Conservation (phyloP, 2,329 filamentous ascomycete genomes). For the Pseudogymnoascus sp. region DNA sequence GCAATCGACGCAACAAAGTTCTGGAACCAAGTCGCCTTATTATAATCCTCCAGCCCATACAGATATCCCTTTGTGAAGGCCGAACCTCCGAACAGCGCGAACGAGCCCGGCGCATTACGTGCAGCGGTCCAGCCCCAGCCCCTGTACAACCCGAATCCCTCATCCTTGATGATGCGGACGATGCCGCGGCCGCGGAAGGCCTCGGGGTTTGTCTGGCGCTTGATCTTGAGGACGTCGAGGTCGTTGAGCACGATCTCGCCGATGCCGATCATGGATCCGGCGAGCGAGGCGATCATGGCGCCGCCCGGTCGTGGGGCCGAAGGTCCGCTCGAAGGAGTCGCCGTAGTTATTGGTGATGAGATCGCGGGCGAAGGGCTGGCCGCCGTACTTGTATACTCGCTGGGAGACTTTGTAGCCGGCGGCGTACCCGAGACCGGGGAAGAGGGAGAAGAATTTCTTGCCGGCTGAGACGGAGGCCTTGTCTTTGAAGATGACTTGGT, state of each 20-base stretch:
- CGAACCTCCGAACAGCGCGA: constrained; percentile 96
- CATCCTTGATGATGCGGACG: constrained; percentile 81
- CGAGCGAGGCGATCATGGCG: constrained; percentile 94
- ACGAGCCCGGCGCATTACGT: constrained; percentile 92
- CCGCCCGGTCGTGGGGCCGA: constrained; percentile 98
- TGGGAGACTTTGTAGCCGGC: constrained; percentile 96
- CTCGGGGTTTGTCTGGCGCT: constrained; percentile 98
- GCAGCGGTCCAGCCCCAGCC: constrained; percentile 98
- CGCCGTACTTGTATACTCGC: constrained; percentile 97
- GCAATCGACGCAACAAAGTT: constrained; percentile 97
- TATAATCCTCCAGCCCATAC: constrained; percentile 87
- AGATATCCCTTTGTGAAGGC: constrained; percentile 97
- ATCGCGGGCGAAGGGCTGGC: constrained; percentile 90
- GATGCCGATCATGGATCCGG: constrained; percentile 91
- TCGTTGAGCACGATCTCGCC: constrained; percentile 97
- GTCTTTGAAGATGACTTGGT: constrained; percentile 90
- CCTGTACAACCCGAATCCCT: constrained; percentile 91
- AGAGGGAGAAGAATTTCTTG: constrained; percentile 87
- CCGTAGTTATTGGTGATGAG: constrained; percentile 77
- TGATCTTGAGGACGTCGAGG: constrained; percentile 97
- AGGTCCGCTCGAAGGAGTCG: constrained; percentile 75
- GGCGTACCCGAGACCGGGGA: constrained; percentile 94
- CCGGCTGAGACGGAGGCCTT: constrained; percentile 64
- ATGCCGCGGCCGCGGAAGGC: constrained; percentile 92
- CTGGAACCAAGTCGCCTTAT: constrained; percentile 86